Evolutionary conservation across 257 asterid genomes (phyloP), one percentile per base, ranked within the genome.

Genomic region (Solanum medicagineum): DNA sequence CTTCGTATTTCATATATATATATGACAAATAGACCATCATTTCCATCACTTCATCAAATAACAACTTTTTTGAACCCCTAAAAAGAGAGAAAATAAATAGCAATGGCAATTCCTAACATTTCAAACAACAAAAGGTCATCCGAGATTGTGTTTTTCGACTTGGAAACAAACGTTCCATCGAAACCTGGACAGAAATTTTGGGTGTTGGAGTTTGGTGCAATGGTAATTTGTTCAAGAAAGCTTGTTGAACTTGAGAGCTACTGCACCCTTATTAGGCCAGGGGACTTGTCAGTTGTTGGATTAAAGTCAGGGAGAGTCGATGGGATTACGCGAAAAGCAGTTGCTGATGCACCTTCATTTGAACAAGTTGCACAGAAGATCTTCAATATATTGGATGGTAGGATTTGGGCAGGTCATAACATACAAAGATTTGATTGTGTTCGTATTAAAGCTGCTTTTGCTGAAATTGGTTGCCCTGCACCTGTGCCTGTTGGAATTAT

Each of bases 321-420:
- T 26, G 99, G 99, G 47, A 95, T 95, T 60, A 94, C 97, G 1
- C 93, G 98, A 2, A 90, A 75, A n/a, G 90, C 87, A 2, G 97
- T 95, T 16, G 91, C 90, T 1, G 49, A 69, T 14, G 98, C 99
- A 26, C 99, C 99, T 14, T 24, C 90, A 5, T 95, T 97, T 29
- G 94, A 89, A 63, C 92, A 92, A 80, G 98, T 94, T 51, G 94
- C 99, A 1, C 93, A 91, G 4, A 89, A 91, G 88, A 92, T 97
- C 12, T 97, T 91, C 88, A 81, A 85, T 81, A 88, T 95, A 69
- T 90, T 97, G 65, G 93, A 97, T 87, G 98, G 99, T 12, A 94
- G 94, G 55, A 91, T 97, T 65, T 97, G 99, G 98, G 99, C 97
- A 3, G 99, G 99, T 5, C 99, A 97, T 80, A 97, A 97, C 62